These are phyloP conservation scores for Chytriomyces sp. DNA, from an alignment of 192 early-diverging fungal genomes.

Conservation along the genomic window DNA sequence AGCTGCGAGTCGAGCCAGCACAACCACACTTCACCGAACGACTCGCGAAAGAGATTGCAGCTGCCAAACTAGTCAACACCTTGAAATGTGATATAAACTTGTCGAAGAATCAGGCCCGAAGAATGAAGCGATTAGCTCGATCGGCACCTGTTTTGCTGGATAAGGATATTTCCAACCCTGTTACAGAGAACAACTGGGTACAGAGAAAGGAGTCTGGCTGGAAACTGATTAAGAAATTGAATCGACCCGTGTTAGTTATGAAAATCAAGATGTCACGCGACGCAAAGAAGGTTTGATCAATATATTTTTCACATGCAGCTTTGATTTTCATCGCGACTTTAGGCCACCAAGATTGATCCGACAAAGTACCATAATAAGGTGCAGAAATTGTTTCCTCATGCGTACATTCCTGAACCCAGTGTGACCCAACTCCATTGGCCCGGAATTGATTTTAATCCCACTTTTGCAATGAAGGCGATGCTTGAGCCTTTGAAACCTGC, in stretches of 20 bases:
- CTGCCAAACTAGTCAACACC: background rate
- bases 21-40: conserved; percentile 6
- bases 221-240: conserved; percentile 2
- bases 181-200: conserved; percentile 8
- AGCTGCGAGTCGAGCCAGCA: conserved; percentile 10
- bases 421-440: conserved; percentile 16
- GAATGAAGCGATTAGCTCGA: conserved; percentile 16
- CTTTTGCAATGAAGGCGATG: too few species aligned
- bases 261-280: background rate
- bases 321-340: background rate
- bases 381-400: background rate
- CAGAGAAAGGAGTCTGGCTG: background rate
- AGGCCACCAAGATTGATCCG: conserved; percentile 24
- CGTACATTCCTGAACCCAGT: background rate
- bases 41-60: conserved; percentile 2
- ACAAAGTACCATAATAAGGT: conserved; percentile 15
- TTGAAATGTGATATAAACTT: too few species aligned
- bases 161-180: background rate
- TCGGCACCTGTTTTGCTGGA: background rate
- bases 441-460: too few species aligned
- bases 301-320: background rate
- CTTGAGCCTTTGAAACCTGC: too few species aligned
- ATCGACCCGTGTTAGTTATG: conserved; percentile 12
- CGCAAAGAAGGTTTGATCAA: conserved; percentile 4
- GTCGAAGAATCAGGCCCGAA: background rate